Evolutionary conservation across 2,329 filamentous ascomycete genomes (phyloP), one percentile per base, ranked within the genome.

Genomic region (Fusarium avenaceum): DNA sequence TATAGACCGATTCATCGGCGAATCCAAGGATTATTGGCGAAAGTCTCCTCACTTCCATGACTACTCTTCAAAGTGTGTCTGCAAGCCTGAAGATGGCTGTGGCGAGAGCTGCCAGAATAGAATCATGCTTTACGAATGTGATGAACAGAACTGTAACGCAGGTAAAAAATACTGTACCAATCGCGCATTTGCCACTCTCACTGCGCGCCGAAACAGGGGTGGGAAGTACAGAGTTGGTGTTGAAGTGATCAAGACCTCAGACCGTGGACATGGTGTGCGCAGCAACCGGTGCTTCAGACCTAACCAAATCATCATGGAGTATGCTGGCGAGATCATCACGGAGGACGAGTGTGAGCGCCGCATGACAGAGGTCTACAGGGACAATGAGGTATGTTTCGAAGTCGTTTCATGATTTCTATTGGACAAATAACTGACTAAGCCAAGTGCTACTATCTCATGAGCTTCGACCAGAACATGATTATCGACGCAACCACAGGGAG

Each of bases 381-480:
- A 97, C 76, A 97, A 97, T 73, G 91, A 96, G 81, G 94, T 97
- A 78, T 78, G 88, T 78, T 20, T 56, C 24, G 10, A 26, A 32
- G 46, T 26, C 6, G 14, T n/a, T 39, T 51, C 20, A 28, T 32
- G 33, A 24, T 53, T 24, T 28, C 28, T 24, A 57, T 58, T 47
- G 40, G 57, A 57, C 43, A 49, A 19, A 8, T 44, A 40, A 46
- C 42, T 64, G 51, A 72, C 59, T 56, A 56, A 63, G 38, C 20
- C 96, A 72, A 97, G 92, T 97, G 94, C 80, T 98, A 97, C 80
- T 99, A 99, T 79, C 84, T 99, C 49, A 99, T 99, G 96, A 94
- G 93, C 57, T 97, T 98, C 77, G 94, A 98, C 76, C 94, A 97
- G 79, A 96, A 96, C 79, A 96, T 98, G 89, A 97, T 98, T 74